A percentile compares a stretch with the other conserved stretches of the same genome.
Conservation (phyloP, 805 yeast genomes). For the Candida hungchunana region DNA sequence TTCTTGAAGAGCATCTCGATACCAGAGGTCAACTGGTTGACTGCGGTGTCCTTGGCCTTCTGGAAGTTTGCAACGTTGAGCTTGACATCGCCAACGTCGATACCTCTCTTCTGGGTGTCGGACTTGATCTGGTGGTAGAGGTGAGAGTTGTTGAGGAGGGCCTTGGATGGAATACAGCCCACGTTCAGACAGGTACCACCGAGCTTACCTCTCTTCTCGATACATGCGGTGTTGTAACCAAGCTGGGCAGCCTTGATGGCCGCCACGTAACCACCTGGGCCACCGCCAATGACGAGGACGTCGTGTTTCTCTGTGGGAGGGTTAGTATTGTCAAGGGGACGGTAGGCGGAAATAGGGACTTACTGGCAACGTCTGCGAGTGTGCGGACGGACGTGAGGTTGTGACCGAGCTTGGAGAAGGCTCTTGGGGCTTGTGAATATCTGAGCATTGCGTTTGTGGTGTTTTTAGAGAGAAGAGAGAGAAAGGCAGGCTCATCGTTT, state of each 20-base stretch:
- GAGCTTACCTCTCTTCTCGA: slow-evolving; percentile 91
- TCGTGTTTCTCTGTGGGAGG: slow-evolving; percentile 55
- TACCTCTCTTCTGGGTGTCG: slow-evolving; percentile 86
- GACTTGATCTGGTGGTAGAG: slow-evolving; percentile 82
- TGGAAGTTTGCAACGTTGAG: slow-evolving; percentile 77
- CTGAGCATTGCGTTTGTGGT: slow-evolving; percentile 18
- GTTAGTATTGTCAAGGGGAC: slow-evolving; percentile 3
- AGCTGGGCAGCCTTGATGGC: slow-evolving; percentile 98
- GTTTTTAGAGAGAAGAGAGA: background rate
- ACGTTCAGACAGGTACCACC: slow-evolving; percentile 99
- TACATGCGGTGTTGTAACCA: slow-evolving; percentile 91
- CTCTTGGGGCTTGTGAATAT: slow-evolving; percentile 15
- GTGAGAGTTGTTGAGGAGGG: slow-evolving; percentile 91
- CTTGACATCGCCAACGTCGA: slow-evolving; percentile 72
- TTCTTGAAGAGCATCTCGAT: slow-evolving; percentile 93
- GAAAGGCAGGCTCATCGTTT: slow-evolving; percentile 4
- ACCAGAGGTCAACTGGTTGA: slow-evolving; percentile 87
- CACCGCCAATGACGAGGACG: slow-evolving; percentile 95
- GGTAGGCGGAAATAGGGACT: slow-evolving; percentile 3
- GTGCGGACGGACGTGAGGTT: slow-evolving; percentile 17
- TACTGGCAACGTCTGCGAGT: slow-evolving; percentile 22
- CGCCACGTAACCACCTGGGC: slow-evolving; percentile 99
- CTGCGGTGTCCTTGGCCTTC: slow-evolving; percentile 90
- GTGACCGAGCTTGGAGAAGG: slow-evolving; percentile 8
- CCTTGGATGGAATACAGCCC: slow-evolving; percentile 98